phyloP scores from a whole-genome alignment of 306 rosid genomes.

The Hippophae rhamnoides region DNA sequence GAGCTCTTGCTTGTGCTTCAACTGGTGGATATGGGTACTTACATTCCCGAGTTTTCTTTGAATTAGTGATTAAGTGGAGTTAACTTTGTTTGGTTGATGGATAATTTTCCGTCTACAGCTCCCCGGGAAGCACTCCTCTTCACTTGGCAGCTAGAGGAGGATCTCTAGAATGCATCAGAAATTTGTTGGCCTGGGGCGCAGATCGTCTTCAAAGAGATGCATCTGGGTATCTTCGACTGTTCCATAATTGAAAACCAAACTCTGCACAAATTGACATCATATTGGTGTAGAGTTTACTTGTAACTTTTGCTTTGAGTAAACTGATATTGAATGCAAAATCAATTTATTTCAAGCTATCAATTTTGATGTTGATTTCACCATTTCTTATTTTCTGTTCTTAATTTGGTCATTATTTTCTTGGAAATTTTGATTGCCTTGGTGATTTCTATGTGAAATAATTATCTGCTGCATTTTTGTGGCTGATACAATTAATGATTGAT shows the following conservation, averaged over 20 bases:
- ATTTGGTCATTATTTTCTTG: too few species aligned
- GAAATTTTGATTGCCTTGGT: too few species aligned
- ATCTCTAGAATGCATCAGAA: slow-evolving; percentile 77
- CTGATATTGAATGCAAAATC: too few species aligned
- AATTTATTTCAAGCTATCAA: too few species aligned
- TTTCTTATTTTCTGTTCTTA: too few species aligned
- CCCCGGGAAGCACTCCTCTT: slow-evolving; percentile 86
- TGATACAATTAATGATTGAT: too few species aligned
- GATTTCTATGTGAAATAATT: too few species aligned
- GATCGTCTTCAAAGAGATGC: slow-evolving; percentile 91
- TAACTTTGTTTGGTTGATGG: slow-evolving; percentile 15
- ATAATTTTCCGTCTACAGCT: slow-evolving; percentile 45
- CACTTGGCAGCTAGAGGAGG: slow-evolving; percentile 98
- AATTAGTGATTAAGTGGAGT: slow-evolving; percentile 4
- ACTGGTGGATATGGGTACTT: slow-evolving; percentile 79
- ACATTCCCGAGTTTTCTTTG: not conserved
- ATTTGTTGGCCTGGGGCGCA: slow-evolving; percentile 91
- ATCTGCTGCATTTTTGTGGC: too few species aligned
- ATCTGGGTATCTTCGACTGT: slow-evolving; percentile 50
- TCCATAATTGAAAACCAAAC: slow-evolving; percentile 4
- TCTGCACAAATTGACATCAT: not conserved
- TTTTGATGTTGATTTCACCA: too few species aligned
- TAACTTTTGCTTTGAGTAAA: too few species aligned
- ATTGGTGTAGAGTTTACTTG: not conserved
- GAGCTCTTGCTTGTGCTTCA: slow-evolving; percentile 90